A percentile compares a stretch with the other conserved stretches of the same genome.
Conservation (phyloP, 2,329 filamentous ascomycete species). For the Pestalotiopsis sp. region DNA sequence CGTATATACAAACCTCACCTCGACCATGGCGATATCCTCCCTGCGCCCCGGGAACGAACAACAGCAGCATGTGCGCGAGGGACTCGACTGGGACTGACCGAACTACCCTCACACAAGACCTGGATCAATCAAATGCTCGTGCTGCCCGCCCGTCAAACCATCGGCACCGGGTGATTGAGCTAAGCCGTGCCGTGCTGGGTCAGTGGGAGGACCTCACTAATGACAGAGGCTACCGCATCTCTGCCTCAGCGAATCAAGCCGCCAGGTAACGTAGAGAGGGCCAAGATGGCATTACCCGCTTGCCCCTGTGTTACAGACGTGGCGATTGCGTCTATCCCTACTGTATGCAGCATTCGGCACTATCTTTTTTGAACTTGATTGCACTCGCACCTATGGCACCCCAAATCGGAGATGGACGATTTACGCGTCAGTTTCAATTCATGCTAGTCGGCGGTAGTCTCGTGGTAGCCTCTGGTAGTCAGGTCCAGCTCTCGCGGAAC, state of each 20-base stretch:
- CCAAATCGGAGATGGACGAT: background rate
- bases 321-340: background rate
- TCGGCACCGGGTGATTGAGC: background rate
- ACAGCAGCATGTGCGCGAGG: background rate
- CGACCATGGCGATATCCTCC: no score
- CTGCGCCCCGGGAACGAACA: no score
- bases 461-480: background rate
- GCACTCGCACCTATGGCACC: background rate
- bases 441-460: background rate
- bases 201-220: no score
- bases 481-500: background rate
- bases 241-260: background rate
- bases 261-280: background rate
- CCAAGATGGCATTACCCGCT: background rate
- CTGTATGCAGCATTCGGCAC: background rate
- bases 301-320: background rate
- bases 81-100: background rate
- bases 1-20: no score
- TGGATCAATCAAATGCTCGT: background rate
- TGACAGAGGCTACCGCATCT: background rate
- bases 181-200: background rate
- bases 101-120: no score
- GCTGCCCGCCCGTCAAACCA: background rate
- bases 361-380: background rate
- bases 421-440: background rate